Conservation (phyloP, 139 green algal species). For the Picochlorum sp. region DNA sequence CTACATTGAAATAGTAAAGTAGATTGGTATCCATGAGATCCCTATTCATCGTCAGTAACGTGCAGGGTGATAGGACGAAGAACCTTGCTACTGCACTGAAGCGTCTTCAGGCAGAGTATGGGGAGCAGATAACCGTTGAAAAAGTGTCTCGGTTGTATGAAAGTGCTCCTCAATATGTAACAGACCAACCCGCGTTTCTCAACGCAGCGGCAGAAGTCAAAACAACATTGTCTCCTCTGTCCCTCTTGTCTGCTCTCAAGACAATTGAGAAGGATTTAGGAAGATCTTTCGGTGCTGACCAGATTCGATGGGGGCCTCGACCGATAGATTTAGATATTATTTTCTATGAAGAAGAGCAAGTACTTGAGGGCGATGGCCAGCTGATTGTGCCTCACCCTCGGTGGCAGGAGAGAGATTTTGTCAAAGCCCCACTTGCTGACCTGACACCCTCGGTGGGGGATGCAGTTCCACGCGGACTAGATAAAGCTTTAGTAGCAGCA, state of each 20-base stretch:
- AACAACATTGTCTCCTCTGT: constrained; percentile 46
- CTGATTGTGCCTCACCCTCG: constrained; percentile 62
- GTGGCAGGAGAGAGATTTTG: constrained; percentile 82
- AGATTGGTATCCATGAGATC: not conserved
- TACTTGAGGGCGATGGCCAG: constrained; percentile 37
- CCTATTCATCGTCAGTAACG: not conserved
- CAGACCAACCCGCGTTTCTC: constrained; percentile 78
- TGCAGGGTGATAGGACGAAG: not conserved
- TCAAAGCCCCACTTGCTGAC: constrained; percentile 72
- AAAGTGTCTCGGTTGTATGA: constrained; percentile 75
- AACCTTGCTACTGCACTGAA: not conserved
- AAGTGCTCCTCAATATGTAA: constrained; percentile 68
- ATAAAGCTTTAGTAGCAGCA: constrained; percentile 8
- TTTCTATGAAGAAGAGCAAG: constrained; percentile 59
- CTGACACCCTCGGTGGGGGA: constrained; percentile 21
- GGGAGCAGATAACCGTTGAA: constrained; percentile 38
- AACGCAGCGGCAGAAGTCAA: constrained; percentile 68
- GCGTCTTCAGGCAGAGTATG: not conserved
- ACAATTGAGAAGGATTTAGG: constrained; percentile 61
- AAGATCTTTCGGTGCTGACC: constrained; percentile 33
- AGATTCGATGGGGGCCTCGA: constrained; percentile 66
- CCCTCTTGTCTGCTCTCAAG: constrained; percentile 65
- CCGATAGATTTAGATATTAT: constrained; percentile 96
- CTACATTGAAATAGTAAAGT: not conserved
- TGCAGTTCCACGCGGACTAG: not conserved